Conservation (phyloP, 176 grass and related monocot genomes). For the Ananas comosus region DNA sequence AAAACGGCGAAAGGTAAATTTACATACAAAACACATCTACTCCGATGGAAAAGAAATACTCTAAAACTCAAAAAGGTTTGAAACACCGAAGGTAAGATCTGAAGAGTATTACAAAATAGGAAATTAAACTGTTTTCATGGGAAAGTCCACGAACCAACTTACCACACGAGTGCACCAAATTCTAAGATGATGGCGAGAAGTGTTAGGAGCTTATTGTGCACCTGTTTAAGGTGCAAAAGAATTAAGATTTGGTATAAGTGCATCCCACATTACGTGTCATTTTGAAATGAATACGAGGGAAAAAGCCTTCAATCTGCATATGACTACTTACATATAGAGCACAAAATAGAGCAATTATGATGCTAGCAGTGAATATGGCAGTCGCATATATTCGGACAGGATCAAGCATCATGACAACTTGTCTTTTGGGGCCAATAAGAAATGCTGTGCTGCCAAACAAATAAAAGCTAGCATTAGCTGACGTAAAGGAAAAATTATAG, state of each 20-base stretch:
- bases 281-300: too few relatives aligned
- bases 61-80: background rate
- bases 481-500: constrained; percentile 10
- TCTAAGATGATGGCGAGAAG: constrained; percentile 84
- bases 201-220: constrained; percentile 86
- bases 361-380: constrained; percentile 87
- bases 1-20: too few relatives aligned
- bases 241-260: constrained; percentile 10
- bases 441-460: constrained; percentile 97
- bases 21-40: background rate
- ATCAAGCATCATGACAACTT: constrained; percentile 99
- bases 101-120: background rate
- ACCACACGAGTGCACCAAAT: constrained; percentile 96
- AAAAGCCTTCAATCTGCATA: constrained; percentile 11
- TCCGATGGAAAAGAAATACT: background rate
- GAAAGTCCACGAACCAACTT: constrained; percentile 22
- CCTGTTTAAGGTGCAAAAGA: constrained; percentile 28
- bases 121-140: background rate
- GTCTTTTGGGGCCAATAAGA: constrained; percentile 92
- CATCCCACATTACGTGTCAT: background rate
- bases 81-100: background rate
- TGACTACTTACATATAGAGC: constrained; percentile 77
- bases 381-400: constrained; percentile 96
- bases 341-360: constrained; percentile 80
- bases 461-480: constrained; percentile 39